phyloP scores from a whole-genome alignment of 2,329 filamentous ascomycete genomes.

The Tolypocladium inflatum region DNA sequence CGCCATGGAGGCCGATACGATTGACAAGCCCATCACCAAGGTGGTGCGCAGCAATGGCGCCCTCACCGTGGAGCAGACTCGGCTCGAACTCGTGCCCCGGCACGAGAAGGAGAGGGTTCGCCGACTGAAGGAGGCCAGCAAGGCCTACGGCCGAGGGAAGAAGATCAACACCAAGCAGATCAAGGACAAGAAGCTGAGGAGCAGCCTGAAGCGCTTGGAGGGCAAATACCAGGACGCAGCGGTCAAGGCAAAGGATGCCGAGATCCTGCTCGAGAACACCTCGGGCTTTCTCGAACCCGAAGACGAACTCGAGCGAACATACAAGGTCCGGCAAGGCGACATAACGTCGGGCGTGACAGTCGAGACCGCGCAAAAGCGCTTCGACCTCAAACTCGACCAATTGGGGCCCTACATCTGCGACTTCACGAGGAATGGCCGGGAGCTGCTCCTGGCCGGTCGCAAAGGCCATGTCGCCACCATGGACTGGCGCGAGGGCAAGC shows the following conservation, averaged over 20 bases:
- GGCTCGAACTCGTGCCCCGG: slow-evolving; percentile 42
- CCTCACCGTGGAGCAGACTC: slow-evolving; percentile 35
- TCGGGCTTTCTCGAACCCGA: slow-evolving; percentile 83
- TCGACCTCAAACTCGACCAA: slow-evolving; percentile 74
- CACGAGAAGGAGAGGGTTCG: slow-evolving; percentile 40
- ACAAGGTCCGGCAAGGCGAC: slow-evolving; percentile 83
- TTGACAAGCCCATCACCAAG: slow-evolving; percentile 23
- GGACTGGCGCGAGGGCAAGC: slow-evolving; percentile 88
- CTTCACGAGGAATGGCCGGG: slow-evolving; percentile 81
- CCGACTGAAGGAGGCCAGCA: slow-evolving; percentile 53
- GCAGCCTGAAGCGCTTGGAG: slow-evolving; percentile 71
- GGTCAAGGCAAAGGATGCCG: slow-evolving; percentile 83
- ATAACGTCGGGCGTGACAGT: slow-evolving; percentile 66
- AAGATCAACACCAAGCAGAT: slow-evolving; percentile 63
- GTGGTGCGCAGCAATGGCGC: slow-evolving; percentile 41
- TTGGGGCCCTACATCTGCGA: slow-evolving; percentile 83
- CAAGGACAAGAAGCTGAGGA: slow-evolving; percentile 82
- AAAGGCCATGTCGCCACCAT: slow-evolving; percentile 95
- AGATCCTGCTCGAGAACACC: slow-evolving; percentile 84
- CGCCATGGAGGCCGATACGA: slow-evolving; percentile 28
- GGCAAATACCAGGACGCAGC: slow-evolving; percentile 72
- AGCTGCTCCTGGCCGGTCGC: slow-evolving; percentile 74
- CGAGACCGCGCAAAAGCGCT: slow-evolving; percentile 84
- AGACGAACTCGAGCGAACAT: slow-evolving; percentile 79
- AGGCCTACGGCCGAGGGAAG: slow-evolving; percentile 75